phyloP scores from a whole-genome alignment of 2,329 filamentous ascomycete species.

The Mycogone perniciosa region DNA sequence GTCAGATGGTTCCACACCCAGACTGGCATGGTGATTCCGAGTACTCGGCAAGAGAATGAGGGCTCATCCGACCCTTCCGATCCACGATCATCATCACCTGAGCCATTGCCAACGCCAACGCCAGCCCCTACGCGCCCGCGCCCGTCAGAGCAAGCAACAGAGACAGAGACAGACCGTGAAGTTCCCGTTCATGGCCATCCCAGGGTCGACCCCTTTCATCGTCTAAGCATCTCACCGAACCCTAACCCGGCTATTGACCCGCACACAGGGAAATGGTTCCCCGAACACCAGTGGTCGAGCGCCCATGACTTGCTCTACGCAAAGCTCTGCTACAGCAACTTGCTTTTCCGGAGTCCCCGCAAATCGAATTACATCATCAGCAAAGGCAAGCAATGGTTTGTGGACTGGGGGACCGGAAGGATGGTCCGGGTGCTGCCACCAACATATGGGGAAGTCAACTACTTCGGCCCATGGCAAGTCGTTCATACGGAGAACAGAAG shows the following conservation, averaged over 20 bases:
- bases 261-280: slow-evolving; percentile 50
- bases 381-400: slow-evolving; percentile 52
- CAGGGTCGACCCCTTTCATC: slow-evolving; percentile 29
- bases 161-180: slow-evolving; percentile 7
- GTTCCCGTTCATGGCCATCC: slow-evolving; percentile 18
- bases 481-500: slow-evolving; percentile 44
- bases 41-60: slow-evolving; percentile 4
- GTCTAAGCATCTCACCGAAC: slow-evolving; percentile 40
- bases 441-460: slow-evolving; percentile 46
- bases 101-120: slow-evolving; percentile 8
- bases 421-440: slow-evolving; percentile 50
- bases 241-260: slow-evolving; percentile 40
- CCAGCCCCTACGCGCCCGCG: slow-evolving; percentile 8
- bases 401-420: slow-evolving; percentile 53
- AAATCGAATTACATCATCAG: slow-evolving; percentile 53
- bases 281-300: slow-evolving; percentile 47
- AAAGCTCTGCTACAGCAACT: slow-evolving; percentile 53
- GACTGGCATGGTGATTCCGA: slow-evolving; percentile 17
- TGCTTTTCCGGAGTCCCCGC: slow-evolving; percentile 50
- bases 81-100: slow-evolving; percentile 14
- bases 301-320: slow-evolving; percentile 55
- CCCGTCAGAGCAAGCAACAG: slow-evolving; percentile 13
- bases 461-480: slow-evolving; percentile 44
- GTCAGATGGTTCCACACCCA: slow-evolving; percentile 44
- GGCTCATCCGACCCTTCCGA: background rate